Evolutionary conservation across 1,284 basidiomycete genomes (phyloP).

Genomic region (Pseudozyma sp.): DNA sequence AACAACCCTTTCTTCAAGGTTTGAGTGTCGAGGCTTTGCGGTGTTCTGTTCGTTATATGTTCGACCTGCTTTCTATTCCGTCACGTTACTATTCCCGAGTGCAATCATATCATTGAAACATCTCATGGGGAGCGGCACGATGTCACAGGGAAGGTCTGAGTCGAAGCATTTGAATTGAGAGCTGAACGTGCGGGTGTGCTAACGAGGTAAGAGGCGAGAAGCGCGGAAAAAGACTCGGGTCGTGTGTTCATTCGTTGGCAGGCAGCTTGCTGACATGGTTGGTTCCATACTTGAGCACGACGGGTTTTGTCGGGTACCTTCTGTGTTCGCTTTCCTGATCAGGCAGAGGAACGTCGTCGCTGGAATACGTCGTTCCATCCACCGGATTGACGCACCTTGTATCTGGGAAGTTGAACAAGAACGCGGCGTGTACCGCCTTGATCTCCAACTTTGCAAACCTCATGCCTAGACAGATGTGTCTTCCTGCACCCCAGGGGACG

Average conservation of each 20-base stretch:
- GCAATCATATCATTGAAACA: background rate
- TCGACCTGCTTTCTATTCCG: background rate
- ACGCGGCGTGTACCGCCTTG: constrained; percentile 31
- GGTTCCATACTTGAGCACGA: constrained; percentile 18
- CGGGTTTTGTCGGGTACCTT: constrained; percentile 37
- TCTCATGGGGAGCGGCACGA: no score
- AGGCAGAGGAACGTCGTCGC: constrained; percentile 24
- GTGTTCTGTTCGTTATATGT: background rate
- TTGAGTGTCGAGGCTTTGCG: constrained; percentile 8
- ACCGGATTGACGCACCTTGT: constrained; percentile 17
- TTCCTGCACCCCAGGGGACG: constrained; percentile 50
- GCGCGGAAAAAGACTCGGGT: no score
- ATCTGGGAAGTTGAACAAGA: constrained; percentile 34
- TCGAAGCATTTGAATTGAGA: no score
- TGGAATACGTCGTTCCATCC: constrained; percentile 3
- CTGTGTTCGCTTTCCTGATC: constrained; percentile 49
- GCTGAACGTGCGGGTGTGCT: no score
- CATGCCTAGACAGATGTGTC: constrained; percentile 52
- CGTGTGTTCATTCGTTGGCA: background rate
- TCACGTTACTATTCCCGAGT: background rate
- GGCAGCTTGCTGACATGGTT: constrained; percentile 10
- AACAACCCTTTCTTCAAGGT: constrained; percentile 62
- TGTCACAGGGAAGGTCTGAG: no score
- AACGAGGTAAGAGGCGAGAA: background rate
- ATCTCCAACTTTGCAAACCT: constrained; percentile 54